Evolutionary conservation across 1,139 yeast genomes (phyloP).

Genomic region (Geotrichum reessii): DNA sequence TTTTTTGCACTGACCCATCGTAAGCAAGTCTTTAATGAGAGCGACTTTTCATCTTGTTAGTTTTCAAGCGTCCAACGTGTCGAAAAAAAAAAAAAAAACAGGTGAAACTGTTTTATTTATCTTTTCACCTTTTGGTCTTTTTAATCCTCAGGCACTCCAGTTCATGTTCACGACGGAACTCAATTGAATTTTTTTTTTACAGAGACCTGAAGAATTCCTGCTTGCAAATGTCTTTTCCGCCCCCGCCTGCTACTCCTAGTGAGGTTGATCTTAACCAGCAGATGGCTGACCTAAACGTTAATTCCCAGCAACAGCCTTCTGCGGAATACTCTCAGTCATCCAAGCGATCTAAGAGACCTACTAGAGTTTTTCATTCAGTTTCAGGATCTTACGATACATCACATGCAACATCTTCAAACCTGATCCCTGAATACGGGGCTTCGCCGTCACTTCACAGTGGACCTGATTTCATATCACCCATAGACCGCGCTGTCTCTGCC

Average conservation of each 20-base stretch:
- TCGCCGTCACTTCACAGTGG: not conserved
- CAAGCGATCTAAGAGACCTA: constrained; percentile 1
- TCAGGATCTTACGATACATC: not conserved
- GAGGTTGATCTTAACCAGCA: constrained; percentile 3
- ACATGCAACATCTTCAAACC: constrained; percentile 1
- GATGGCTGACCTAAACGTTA: constrained; percentile 6
- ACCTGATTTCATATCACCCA: constrained; percentile 5
- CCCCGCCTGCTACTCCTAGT: not conserved
- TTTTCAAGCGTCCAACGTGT: not conserved
- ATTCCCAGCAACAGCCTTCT: not conserved
- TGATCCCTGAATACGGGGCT: constrained; percentile 5
- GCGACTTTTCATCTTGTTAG: not conserved
- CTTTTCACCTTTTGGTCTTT: not conserved
- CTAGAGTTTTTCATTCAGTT: constrained; percentile 5
- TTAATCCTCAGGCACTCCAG: not conserved
- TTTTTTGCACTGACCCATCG: not conserved
- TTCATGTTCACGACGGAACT: not conserved
- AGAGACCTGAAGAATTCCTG: not conserved
- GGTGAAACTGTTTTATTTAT: not conserved
- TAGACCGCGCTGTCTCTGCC: constrained; percentile 9
- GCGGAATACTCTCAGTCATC: not conserved
- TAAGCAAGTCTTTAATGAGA: not conserved
- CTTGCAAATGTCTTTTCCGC: not conserved
- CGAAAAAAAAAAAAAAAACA: not conserved
- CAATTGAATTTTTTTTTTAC: not conserved